Percentiles rank a stretch among this genome's conserved stretches.
Conservation (phyloP, 2,329 filamentous ascomycete species). For the Trichophyton rubrum region DNA sequence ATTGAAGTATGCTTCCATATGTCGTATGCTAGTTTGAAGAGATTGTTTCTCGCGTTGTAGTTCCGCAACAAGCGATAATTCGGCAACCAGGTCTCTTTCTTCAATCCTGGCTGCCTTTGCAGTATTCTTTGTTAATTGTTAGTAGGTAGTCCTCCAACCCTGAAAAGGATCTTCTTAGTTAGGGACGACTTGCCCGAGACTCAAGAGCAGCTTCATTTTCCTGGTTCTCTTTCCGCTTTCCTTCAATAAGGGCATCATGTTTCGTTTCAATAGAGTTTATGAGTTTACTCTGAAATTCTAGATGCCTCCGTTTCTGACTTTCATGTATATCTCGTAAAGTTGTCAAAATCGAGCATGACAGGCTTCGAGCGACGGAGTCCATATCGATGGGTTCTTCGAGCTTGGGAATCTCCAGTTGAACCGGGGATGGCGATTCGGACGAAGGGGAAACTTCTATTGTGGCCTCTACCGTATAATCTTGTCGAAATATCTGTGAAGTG, state of each 20-base stretch:
- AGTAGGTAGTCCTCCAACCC: background rate
- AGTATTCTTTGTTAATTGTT: slow-evolving; percentile 22
- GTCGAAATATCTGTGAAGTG: background rate
- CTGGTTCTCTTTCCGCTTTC: slow-evolving; percentile 21
- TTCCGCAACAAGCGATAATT: slow-evolving; percentile 34
- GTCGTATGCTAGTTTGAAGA: slow-evolving; percentile 33
- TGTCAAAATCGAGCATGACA: slow-evolving; percentile 20
- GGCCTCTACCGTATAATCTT: background rate
- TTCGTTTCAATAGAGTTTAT: slow-evolving; percentile 20
- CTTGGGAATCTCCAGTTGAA: slow-evolving; percentile 2
- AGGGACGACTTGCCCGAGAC: slow-evolving; percentile 25
- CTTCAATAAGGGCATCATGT: slow-evolving; percentile 22
- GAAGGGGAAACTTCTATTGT: background rate
- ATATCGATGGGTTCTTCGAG: slow-evolving; percentile 24
- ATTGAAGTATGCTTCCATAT: slow-evolving; percentile 37
- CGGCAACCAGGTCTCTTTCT: slow-evolving; percentile 32
- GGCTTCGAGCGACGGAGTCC: slow-evolving; percentile 24
- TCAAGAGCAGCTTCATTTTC: slow-evolving; percentile 25
- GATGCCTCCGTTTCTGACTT: slow-evolving; percentile 8
- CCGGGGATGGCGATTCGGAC: background rate
- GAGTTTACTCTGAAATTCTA: slow-evolving; percentile 22
- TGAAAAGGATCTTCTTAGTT: background rate
- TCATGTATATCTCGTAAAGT: slow-evolving; percentile 8
- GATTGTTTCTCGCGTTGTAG: slow-evolving; percentile 33
- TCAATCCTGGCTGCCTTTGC: slow-evolving; percentile 27